These are phyloP conservation scores for Phialemoniopsis sp. DNA, from an alignment of 2,329 filamentous ascomycete species.

Conservation along the genomic window DNA sequence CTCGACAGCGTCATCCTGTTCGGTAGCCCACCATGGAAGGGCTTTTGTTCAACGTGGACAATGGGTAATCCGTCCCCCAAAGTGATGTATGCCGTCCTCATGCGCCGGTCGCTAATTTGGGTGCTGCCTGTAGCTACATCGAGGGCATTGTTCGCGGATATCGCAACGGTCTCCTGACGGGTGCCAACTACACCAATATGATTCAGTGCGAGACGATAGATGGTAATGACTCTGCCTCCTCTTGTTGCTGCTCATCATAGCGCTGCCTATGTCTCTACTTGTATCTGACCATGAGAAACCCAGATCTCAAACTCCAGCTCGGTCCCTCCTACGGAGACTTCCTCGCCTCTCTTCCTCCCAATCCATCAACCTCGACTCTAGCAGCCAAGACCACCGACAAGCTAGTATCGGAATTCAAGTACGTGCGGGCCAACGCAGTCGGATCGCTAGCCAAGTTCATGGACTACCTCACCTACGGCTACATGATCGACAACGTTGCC, in stretches of 20 bases:
- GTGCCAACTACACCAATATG: conserved; percentile 89
- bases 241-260: conserved; percentile 67
- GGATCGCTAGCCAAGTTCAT: conserved; percentile 92
- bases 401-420: conserved; percentile 94
- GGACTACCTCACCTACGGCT: conserved; percentile 97
- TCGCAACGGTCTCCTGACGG: conserved; percentile 85
- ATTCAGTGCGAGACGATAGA: conserved; percentile 98
- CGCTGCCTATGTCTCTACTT: conserved; percentile 3
- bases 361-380: conserved; percentile 92
- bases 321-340: conserved; percentile 97
- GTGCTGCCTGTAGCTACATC: conserved; percentile 65
- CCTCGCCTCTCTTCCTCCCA: conserved; percentile 86
- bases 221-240: conserved; percentile 54
- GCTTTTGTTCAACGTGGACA: conserved; percentile 90
- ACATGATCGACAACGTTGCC: conserved; percentile 99
- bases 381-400: conserved; percentile 97
- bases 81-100: no score
- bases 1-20: no score
- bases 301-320: conserved; percentile 97
- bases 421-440: conserved; percentile 88
- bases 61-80: conserved; percentile 59
- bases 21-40: conserved; percentile 67
- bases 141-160: conserved; percentile 98
- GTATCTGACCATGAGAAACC: conserved; percentile 5
- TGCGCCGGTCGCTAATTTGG: neutral